phyloP scores from a whole-genome alignment of 225 moss, liverwort and hornwort species.

The Pseudisothecium myosuroides region DNA sequence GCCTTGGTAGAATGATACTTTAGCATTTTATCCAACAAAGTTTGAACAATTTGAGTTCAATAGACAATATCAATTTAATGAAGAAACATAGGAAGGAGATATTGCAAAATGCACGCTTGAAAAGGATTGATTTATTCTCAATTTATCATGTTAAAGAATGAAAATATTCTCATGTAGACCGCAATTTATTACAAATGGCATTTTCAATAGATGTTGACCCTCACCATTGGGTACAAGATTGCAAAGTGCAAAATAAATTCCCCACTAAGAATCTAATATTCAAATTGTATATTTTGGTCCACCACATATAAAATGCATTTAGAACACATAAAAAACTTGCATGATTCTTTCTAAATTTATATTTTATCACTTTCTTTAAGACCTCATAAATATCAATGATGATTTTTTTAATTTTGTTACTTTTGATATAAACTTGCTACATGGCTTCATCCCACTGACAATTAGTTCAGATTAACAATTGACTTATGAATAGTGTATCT shows the following conservation, averaged over 20 bases:
- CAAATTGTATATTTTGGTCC: background rate
- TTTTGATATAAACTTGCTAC: background rate
- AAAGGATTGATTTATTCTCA: background rate
- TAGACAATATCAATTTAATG: background rate
- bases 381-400: background rate
- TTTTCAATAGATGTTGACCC: background rate
- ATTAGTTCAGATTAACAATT: background rate
- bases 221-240: fast-evolving
- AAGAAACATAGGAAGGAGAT: background rate
- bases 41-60: background rate
- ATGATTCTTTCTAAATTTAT: background rate
- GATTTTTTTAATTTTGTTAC: background rate
- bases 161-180: background rate
- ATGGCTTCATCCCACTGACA: background rate
- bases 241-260: background rate
- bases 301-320: no score
- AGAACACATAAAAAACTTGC: background rate
- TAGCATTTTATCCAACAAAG: background rate
- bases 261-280: background rate
- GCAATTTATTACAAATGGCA: background rate
- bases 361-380: background rate
- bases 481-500: background rate
- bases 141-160: background rate
- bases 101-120: background rate
- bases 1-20: background rate